phyloP scores from a whole-genome alignment of 1,284 basidiomycete species.

The Hortiboletus rubellus region DNA sequence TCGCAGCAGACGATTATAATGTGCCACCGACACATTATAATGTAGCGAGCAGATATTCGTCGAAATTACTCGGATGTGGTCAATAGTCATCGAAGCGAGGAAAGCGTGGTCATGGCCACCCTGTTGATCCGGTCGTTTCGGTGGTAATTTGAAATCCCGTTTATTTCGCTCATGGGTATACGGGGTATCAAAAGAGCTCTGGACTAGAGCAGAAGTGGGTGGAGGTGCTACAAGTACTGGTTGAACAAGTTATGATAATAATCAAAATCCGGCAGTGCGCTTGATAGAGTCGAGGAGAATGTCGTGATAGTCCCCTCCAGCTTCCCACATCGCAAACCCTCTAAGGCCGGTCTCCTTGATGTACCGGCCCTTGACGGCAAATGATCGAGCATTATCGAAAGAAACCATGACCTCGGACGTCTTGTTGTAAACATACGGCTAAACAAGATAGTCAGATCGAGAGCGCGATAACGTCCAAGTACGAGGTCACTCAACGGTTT shows the following conservation, averaged over 20 bases:
- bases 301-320: constrained; percentile 52
- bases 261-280: constrained; percentile 37
- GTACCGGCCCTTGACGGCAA: constrained; percentile 56
- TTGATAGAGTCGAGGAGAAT: constrained; percentile 54
- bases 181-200: not conserved
- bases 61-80: too few species aligned
- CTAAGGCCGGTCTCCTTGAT: constrained; percentile 46
- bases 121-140: not conserved
- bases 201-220: too few species aligned
- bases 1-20: too few species aligned
- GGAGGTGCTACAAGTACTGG: too few species aligned
- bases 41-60: too few species aligned
- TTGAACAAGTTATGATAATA: not conserved
- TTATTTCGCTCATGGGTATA: constrained; percentile 5
- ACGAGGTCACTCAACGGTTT: constrained; percentile 42
- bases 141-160: not conserved
- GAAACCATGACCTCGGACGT: constrained; percentile 39
- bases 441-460: not conserved
- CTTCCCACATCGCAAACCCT: constrained; percentile 61
- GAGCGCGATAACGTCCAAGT: not conserved
- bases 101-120: constrained; percentile 20
- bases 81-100: constrained; percentile 25
- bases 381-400: constrained; percentile 44
- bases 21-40: too few species aligned
- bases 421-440: constrained; percentile 51